A percentile compares a stretch with the other conserved stretches of the same genome.
These are phyloP conservation scores for Escallonia rubra DNA, from an alignment of 129 eudicot genomes.

Conservation along the genomic window DNA sequence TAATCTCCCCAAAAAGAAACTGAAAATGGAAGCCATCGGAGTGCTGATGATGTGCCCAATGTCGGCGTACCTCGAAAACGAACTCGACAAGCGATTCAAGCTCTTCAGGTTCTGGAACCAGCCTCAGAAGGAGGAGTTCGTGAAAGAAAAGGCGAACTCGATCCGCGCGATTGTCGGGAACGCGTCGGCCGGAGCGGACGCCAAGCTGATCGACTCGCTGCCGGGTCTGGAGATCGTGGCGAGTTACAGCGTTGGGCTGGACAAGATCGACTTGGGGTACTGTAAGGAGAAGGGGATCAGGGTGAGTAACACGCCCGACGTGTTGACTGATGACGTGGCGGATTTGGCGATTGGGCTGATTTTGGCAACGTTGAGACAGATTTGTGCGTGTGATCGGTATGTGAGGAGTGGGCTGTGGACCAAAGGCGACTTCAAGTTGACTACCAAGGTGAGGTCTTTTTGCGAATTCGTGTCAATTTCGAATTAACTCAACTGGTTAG, in stretches of 20 bases:
- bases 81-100: slow-evolving; percentile 54
- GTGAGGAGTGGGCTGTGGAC: slow-evolving; percentile 58
- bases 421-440: slow-evolving; percentile 52
- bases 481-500: too few species aligned
- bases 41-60: slow-evolving; percentile 49
- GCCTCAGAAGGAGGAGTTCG: slow-evolving; percentile 26
- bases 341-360: slow-evolving; percentile 60
- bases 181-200: slow-evolving; percentile 42
- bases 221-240: slow-evolving; percentile 56
- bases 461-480: background rate
- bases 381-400: slow-evolving; percentile 55
- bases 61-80: slow-evolving; percentile 53
- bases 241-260: slow-evolving; percentile 57
- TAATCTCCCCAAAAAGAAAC: background rate
- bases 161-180: slow-evolving; percentile 57
- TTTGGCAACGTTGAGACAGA: slow-evolving; percentile 49
- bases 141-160: slow-evolving; percentile 25
- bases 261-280: slow-evolving; percentile 53
- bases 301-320: slow-evolving; percentile 68
- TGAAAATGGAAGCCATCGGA: slow-evolving; percentile 51
- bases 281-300: slow-evolving; percentile 64
- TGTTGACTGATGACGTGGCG: slow-evolving; percentile 68
- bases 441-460: slow-evolving; percentile 45
- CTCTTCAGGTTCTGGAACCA: slow-evolving; percentile 52
- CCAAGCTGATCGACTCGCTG: slow-evolving; percentile 46